phyloP scores from a whole-genome alignment of 805 yeast species.

The Debaryomyces maramus region DNA sequence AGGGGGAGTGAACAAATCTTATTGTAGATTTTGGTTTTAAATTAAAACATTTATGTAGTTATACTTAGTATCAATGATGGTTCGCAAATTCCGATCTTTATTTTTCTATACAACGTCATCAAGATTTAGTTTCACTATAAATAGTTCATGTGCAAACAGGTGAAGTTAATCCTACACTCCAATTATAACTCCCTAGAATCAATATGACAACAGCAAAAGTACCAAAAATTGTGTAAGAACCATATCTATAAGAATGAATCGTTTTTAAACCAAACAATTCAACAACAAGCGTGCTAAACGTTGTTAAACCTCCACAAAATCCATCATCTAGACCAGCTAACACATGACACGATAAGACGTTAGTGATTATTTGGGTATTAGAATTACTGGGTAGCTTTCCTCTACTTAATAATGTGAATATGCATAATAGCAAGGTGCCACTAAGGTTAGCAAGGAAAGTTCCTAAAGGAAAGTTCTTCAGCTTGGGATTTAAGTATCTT shows the following conservation, averaged over 20 bases:
- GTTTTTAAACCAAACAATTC: slow-evolving; percentile 50
- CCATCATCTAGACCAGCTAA: slow-evolving; percentile 60
- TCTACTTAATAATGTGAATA: slow-evolving; percentile 43
- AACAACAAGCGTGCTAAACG: slow-evolving; percentile 75
- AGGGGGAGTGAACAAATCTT: too few species aligned
- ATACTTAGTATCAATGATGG: too few species aligned
- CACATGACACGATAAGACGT: slow-evolving; percentile 47
- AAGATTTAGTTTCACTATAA: too few species aligned
- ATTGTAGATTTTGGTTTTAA: too few species aligned
- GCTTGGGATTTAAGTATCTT: slow-evolving; percentile 43
- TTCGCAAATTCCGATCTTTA: too few species aligned
- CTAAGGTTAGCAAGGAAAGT: slow-evolving; percentile 49
- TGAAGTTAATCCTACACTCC: slow-evolving; percentile 55
- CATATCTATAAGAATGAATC: slow-evolving; percentile 50
- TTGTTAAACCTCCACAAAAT: slow-evolving; percentile 68
- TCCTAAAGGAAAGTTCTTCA: slow-evolving; percentile 52
- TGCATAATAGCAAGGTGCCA: slow-evolving; percentile 47
- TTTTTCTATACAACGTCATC: too few species aligned
- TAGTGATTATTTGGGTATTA: slow-evolving; percentile 27
- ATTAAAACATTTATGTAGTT: too few species aligned
- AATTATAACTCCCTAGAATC: slow-evolving; percentile 69
- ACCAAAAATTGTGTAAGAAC: slow-evolving; percentile 41
- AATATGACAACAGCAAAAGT: slow-evolving; percentile 54
- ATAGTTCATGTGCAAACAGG: slow-evolving; percentile 20
- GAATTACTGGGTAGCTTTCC: slow-evolving; percentile 33